Conservation (phyloP, 768 basidiomycete species). For the Hydnum rufescens region DNA sequence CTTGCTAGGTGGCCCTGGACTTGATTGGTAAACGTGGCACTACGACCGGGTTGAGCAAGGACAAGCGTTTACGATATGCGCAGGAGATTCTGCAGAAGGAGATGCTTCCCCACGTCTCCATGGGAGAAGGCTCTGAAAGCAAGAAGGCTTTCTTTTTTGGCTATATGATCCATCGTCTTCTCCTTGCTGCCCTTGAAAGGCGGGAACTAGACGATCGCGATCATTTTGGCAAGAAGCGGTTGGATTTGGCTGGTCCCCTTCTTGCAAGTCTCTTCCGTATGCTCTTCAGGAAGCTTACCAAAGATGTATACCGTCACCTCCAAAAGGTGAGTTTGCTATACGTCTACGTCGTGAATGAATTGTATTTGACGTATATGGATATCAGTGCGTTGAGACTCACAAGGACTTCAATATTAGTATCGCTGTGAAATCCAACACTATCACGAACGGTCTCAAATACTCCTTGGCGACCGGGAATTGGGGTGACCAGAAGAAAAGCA, state of each 20-base stretch:
- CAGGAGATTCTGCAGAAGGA: conserved; percentile 98
- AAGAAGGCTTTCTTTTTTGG: conserved; percentile 99
- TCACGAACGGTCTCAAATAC: conserved; percentile 95
- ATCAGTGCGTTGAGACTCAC: conserved; percentile 88
- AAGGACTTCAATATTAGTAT: conserved; percentile 83
- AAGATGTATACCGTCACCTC: conserved; percentile 89
- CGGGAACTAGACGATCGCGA: conserved; percentile 97
- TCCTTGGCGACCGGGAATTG: conserved; percentile 97
- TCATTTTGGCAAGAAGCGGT: conserved; percentile 95
- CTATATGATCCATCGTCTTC: conserved; percentile 94
- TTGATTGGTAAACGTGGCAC: conserved; percentile 98
- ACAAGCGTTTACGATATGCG: conserved; percentile 86
- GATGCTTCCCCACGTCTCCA: conserved; percentile 93
- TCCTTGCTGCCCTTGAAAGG: conserved; percentile 83
- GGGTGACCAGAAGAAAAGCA: conserved; percentile 98
- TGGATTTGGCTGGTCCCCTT: conserved; percentile 89
- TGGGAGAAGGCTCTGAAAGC: conserved; percentile 86
- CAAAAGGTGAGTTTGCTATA: conserved; percentile 74
- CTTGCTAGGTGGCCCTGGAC: conserved; percentile 51
- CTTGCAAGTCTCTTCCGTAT: conserved; percentile 95
- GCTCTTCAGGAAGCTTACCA: conserved; percentile 90
- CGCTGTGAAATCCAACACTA: conserved; percentile 91
- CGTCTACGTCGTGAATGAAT: conserved; percentile 7
- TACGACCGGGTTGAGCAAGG: conserved; percentile 75
- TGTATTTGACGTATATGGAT: too few relatives aligned